Conservation (phyloP, 441 rosid species). For the Flueggea neowawraea region DNA sequence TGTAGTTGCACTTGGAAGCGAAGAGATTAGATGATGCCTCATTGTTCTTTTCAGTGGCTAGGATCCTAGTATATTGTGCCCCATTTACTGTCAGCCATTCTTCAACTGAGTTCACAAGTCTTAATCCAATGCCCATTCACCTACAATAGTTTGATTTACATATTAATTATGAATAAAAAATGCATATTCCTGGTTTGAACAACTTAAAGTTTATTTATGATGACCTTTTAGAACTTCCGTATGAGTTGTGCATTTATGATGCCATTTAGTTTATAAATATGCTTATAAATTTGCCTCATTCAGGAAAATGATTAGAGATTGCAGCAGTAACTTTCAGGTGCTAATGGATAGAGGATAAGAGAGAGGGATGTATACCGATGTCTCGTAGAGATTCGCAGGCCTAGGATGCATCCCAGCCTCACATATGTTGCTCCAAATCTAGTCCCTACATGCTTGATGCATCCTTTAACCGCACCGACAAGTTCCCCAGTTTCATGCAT, state of each 20-base stretch:
- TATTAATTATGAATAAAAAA: not conserved
- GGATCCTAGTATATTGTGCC: conserved; percentile 32
- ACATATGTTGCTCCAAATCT: conserved; percentile 24
- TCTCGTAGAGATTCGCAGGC: conserved; percentile 56
- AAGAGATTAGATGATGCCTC: conserved; percentile 52
- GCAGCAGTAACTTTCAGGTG: too few species aligned
- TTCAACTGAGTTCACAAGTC: conserved; percentile 46
- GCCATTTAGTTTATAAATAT: too few species aligned
- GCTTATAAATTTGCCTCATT: too few species aligned
- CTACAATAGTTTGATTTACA: conserved; percentile 11
- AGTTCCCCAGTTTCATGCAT: conserved; percentile 46
- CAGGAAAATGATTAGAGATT: too few species aligned
- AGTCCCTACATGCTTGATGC: conserved; percentile 56
- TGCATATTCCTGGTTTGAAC: too few species aligned
- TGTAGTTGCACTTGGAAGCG: conserved; percentile 40
- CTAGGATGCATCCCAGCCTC: conserved; percentile 54
- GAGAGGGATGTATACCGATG: conserved; percentile 33
- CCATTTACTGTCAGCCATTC: conserved; percentile 49
- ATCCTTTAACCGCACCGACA: conserved; percentile 61
- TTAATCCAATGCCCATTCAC: conserved; percentile 56
- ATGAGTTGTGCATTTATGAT: too few species aligned
- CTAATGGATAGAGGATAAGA: not conserved
- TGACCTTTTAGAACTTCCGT: too few species aligned
- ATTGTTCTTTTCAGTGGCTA: conserved; percentile 48
- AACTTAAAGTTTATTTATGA: too few species aligned